Conservation (phyloP, 352 stramenopile genomes). For the Phytopythium vexans region DNA sequence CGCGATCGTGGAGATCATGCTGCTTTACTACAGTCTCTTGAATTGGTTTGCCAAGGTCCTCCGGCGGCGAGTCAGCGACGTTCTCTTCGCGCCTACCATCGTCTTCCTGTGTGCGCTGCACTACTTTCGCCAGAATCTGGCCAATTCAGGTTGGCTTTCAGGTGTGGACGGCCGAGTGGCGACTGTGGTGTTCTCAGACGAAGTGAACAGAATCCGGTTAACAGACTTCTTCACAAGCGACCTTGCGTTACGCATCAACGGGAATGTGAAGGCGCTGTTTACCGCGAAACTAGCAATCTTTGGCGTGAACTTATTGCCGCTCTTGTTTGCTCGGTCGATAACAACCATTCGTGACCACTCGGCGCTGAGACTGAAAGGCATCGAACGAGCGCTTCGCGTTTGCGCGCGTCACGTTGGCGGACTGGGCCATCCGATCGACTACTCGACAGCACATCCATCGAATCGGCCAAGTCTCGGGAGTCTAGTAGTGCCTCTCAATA, state of each 20-base stretch:
- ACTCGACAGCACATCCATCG: background rate
- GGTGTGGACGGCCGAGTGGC: conserved; percentile 14
- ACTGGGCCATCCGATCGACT: background rate
- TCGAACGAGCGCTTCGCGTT: conserved; percentile 6
- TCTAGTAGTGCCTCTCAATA: background rate
- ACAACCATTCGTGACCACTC: background rate
- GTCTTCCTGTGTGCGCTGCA: conserved; percentile 15
- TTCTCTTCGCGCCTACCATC: conserved; percentile 14
- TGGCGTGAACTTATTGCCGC: conserved; percentile 6
- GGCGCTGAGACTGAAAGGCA: background rate
- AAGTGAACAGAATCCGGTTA: conserved; percentile 8
- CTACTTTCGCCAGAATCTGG: conserved; percentile 7
- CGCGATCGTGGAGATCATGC: conserved; percentile 14
- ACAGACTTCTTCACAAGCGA: conserved; percentile 12
- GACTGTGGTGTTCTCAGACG: conserved; percentile 3
- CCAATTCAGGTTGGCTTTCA: conserved; percentile 3
- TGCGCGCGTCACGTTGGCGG: conserved; percentile 4
- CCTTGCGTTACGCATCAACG: conserved; percentile 14
- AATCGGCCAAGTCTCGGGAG: background rate
- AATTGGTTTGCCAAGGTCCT: conserved; percentile 13
- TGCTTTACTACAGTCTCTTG: conserved; percentile 21
- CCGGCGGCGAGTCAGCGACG: conserved; percentile 14
- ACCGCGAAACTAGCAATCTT: conserved; percentile 12
- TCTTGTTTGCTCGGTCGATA: conserved; percentile 1
- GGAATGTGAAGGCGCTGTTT: conserved; percentile 14